A percentile compares a stretch with the other conserved stretches of the same genome.
These are phyloP conservation scores for Hylodesmum podocarpum DNA, from an alignment of 306 rosid species.

Conservation along the genomic window DNA sequence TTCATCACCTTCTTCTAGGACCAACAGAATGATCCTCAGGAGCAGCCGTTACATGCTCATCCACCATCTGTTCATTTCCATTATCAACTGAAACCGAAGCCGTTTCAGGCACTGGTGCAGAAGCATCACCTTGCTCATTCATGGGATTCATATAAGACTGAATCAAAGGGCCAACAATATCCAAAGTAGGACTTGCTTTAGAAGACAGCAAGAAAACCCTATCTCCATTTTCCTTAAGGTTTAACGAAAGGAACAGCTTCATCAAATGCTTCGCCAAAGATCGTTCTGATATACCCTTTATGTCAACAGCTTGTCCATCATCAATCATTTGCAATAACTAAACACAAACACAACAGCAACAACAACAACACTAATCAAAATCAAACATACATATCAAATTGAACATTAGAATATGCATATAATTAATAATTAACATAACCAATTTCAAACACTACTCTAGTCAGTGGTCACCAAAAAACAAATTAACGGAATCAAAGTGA, in stretches of 20 bases:
- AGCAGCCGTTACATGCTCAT: constrained; percentile 27
- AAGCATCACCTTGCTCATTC: constrained; percentile 28
- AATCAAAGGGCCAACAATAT: constrained; percentile 66
- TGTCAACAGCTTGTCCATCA: constrained; percentile 92
- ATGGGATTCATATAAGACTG: constrained; percentile 33
- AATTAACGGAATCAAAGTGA: background rate
- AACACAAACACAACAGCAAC: constrained; percentile 20
- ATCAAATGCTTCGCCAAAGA: constrained; percentile 62
- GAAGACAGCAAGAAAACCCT: constrained; percentile 67
- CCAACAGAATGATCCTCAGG: constrained; percentile 55
- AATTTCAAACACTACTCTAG: background rate
- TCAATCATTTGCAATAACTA: constrained; percentile 93
- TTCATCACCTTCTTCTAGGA: constrained; percentile 63
- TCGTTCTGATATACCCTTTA: constrained; percentile 76
- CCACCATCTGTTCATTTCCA: constrained; percentile 35
- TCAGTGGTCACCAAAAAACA: background rate
- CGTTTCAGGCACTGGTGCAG: constrained; percentile 38
- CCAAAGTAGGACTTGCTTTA: constrained; percentile 69
- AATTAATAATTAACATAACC: too few species aligned
- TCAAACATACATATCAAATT: background rate
- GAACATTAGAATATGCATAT: background rate
- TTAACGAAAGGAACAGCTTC: constrained; percentile 68
- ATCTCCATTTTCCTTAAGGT: constrained; percentile 69
- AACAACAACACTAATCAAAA: constrained; percentile 12
- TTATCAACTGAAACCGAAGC: constrained; percentile 35